Conservation (phyloP, 2,329 filamentous ascomycete species). For the Colletotrichum falcatum region DNA sequence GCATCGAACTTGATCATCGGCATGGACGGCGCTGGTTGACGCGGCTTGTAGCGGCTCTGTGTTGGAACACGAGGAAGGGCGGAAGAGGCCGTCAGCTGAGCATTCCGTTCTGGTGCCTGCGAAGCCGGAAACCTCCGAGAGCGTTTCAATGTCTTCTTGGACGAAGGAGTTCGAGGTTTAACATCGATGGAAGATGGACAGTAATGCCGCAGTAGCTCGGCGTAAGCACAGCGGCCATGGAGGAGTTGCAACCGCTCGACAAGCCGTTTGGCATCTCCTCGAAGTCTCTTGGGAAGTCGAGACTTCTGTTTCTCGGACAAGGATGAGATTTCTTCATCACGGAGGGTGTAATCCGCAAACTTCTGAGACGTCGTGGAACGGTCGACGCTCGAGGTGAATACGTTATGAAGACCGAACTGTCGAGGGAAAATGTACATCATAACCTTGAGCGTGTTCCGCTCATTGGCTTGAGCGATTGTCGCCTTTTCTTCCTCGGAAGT, state of each 20-base stretch:
- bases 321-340: constrained; percentile 81
- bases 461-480: constrained; percentile 46
- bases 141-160: constrained; percentile 13
- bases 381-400: constrained; percentile 81
- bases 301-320: constrained; percentile 49
- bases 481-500: not conserved
- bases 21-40: not conserved
- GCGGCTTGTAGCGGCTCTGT: constrained; percentile 4
- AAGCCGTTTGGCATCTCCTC: constrained; percentile 70
- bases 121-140: not conserved
- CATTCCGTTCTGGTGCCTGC: not conserved
- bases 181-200: constrained; percentile 68
- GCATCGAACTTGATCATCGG: constrained; percentile 57
- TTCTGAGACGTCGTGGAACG: constrained; percentile 74
- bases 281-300: constrained; percentile 73
- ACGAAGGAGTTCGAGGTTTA: constrained; percentile 9
- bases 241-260: constrained; percentile 76
- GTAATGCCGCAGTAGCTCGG: constrained; percentile 82
- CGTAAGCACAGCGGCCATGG: constrained; percentile 82
- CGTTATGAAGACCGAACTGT: constrained; percentile 92
- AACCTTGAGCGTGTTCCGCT: constrained; percentile 72
- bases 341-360: constrained; percentile 86
- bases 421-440: constrained; percentile 95
- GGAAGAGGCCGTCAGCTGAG: not conserved
- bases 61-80: not conserved